phyloP scores from a whole-genome alignment of 2,329 filamentous ascomycete genomes.

The Thermomyces lanuginosus region DNA sequence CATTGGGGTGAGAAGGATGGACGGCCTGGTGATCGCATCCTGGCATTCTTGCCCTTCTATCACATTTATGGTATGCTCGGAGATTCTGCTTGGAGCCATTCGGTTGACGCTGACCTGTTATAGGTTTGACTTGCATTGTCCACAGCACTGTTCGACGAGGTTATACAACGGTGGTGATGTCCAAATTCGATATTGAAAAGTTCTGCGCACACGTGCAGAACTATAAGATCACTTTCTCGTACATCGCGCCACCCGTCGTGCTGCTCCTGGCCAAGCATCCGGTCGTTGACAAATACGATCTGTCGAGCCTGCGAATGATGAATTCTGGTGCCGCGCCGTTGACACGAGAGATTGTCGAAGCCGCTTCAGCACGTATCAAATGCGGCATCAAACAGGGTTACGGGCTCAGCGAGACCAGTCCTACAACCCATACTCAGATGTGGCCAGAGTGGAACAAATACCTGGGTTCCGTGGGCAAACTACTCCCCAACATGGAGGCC shows the following conservation, averaged over 20 bases:
- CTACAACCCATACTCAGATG: conserved; percentile 56
- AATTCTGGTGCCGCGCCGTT: conserved; percentile 78
- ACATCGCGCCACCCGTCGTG: conserved; percentile 72
- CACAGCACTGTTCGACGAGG: conserved; percentile 52
- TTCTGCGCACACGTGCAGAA: conserved; percentile 65
- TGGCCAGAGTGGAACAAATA: conserved; percentile 61
- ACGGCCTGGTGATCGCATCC: conserved; percentile 51
- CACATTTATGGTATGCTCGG: conserved; percentile 60
- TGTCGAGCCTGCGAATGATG: conserved; percentile 64
- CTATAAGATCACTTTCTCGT: conserved; percentile 57
- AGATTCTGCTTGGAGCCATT: not conserved
- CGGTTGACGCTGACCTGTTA: conserved; percentile 5
- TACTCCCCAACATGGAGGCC: conserved; percentile 64
- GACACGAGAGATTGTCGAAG: conserved; percentile 61
- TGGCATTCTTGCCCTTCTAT: conserved; percentile 77
- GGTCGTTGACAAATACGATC: conserved; percentile 60
- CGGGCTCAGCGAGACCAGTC: conserved; percentile 73
- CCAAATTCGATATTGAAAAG: conserved; percentile 64
- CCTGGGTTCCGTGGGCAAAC: conserved; percentile 61
- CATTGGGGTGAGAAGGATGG: conserved; percentile 43
- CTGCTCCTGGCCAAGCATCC: conserved; percentile 68
- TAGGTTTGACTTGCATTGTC: conserved; percentile 55
- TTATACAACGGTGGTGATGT: conserved; percentile 51
- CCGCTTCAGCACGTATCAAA: conserved; percentile 55
- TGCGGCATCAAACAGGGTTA: conserved; percentile 85